These are phyloP conservation scores for Periconia digitata DNA, from an alignment of 2,329 filamentous ascomycete species.

Conservation along the genomic window DNA sequence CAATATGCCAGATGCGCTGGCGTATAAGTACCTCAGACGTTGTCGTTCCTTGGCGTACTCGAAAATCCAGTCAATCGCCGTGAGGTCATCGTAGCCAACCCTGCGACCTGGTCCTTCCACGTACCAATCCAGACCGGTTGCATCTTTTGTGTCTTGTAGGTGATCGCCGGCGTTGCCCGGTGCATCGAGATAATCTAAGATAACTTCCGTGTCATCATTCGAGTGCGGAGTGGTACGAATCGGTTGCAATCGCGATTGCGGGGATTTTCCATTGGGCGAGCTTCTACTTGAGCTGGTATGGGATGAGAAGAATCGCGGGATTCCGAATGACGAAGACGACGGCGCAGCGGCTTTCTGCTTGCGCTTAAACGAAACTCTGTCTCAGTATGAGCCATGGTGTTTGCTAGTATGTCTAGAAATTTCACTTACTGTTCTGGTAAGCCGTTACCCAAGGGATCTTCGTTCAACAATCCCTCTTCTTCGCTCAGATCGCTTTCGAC, in stretches of 20 bases:
- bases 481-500: constrained; percentile 49
- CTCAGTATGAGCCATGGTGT: constrained; percentile 1
- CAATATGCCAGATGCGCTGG: constrained; percentile 68
- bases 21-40: constrained; percentile 74
- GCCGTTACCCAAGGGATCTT: constrained; percentile 59
- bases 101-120: constrained; percentile 83
- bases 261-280: constrained; percentile 31
- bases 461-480: constrained; percentile 52
- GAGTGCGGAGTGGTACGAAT: constrained; percentile 19
- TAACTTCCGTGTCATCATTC: constrained; percentile 41
- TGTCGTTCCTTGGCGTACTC: constrained; percentile 97
- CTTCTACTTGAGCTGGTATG: constrained; percentile 31
- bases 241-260: constrained; percentile 27
- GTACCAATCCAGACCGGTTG: constrained; percentile 72
- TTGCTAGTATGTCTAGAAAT: background rate
- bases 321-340: constrained; percentile 39
- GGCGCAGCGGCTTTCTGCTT: constrained; percentile 55
- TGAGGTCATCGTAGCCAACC: constrained; percentile 93
- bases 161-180: constrained; percentile 40
- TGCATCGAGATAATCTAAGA: constrained; percentile 46
- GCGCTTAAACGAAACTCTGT: constrained; percentile 71
- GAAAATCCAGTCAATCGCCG: constrained; percentile 99
- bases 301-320: constrained; percentile 49
- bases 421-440: constrained; percentile 49
- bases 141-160: constrained; percentile 49